Conservation (phyloP, 176 grass and related monocot species). For the Alopecurus myosuroides region DNA sequence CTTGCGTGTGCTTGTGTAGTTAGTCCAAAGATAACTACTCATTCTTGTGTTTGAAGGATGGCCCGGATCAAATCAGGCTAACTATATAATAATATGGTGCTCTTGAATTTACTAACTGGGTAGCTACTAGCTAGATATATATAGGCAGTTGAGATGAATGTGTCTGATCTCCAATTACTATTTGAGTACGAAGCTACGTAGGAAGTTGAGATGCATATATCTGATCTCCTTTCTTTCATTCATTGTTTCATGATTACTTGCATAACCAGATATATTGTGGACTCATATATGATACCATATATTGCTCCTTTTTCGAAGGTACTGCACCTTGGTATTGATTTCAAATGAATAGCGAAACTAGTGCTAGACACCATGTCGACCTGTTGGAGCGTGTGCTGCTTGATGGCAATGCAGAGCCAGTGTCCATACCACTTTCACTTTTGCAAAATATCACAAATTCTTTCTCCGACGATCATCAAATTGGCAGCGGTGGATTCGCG, state of each 20-base stretch:
- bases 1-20: not conserved
- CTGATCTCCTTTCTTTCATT: not conserved
- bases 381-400: not conserved
- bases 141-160: not conserved
- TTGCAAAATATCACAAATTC: not conserved
- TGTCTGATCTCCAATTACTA: not conserved
- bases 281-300: no score
- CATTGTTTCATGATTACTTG: no score
- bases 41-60: not conserved
- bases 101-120: not conserved
- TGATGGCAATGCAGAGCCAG: not conserved
- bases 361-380: not conserved
- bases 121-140: no score
- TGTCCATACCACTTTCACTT: not conserved
- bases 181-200: not conserved
- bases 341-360: not conserved
- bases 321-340: not conserved
- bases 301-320: not conserved
- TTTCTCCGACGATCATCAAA: not conserved
- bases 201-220: not conserved
- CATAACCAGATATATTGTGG: no score
- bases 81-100: not conserved
- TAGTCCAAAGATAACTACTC: not conserved
- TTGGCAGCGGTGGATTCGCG: not conserved
- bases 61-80: not conserved